Evolutionary conservation across 805 yeast genomes (phyloP), one percentile per base, ranked within the genome.

Genomic region (Yarrowia sp.): DNA sequence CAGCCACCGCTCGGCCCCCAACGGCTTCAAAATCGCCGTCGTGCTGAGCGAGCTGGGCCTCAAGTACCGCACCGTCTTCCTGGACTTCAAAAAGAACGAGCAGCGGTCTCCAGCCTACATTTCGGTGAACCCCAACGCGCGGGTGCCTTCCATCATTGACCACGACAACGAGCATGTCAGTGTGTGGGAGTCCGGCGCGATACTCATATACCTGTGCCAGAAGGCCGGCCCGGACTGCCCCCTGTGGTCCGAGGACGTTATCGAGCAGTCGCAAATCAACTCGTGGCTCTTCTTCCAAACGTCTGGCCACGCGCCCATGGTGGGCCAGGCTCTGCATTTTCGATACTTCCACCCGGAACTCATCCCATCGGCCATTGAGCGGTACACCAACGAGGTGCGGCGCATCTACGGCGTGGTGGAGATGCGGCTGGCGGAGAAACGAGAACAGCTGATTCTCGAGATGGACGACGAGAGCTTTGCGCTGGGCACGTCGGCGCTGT

Each of bases 261-360:
- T 83, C 13, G 96, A 90, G 66, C 97, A 90, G 76, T 80, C 92
- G 3, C 93, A 87, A 72, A 90, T 92, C 63, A 81, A 84, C 64
- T 83, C 91, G 6, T 92, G 97, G 97, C 78, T 93, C 36, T 92
- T 90, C 70, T 92, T 92, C 78, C 98, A 92, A 75, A 90, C 97
- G 2, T 87, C 96, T 4, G 97, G 98, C 6, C 97, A 91, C 72
- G 96, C 97, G 0, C 97, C 97, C n/a, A 92, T 92, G 96, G 88
- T 92, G 68, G 97, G 97, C 18, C 97, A 92, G 74, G 97, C 97
- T 8, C 80, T 93, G 68, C 97, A 93, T 76, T 93, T 92, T 77
- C 81, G 92, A 70, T 90, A 89, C 72, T 90, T 92, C 79, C 97
- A 92, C 72, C 82, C 92, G 6, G 86, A 86, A 64, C 85, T 85